Conservation (phyloP, 192 early-diverging fungal species). For the Paraglomus occultum region DNA sequence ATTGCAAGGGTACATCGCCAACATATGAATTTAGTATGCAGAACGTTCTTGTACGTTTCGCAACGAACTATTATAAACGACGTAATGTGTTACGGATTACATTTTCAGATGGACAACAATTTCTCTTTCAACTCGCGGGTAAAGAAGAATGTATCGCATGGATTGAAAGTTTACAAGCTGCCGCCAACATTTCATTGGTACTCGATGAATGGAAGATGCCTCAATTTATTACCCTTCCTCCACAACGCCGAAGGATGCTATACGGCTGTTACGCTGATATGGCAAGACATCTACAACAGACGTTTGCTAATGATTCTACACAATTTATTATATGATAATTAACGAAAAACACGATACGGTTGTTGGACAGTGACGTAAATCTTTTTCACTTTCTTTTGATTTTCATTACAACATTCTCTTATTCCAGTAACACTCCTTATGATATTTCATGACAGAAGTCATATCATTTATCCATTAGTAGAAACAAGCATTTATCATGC, state of each 20-base stretch:
- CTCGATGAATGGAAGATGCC: slow-evolving; percentile 43
- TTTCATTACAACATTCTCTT: no score
- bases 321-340: no score
- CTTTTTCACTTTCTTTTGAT: no score
- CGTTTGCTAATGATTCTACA: no score
- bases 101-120: slow-evolving; percentile 33
- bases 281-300: no score
- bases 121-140: slow-evolving; percentile 28
- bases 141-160: slow-evolving; percentile 33
- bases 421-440: no score
- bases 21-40: slow-evolving; percentile 36
- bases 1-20: slow-evolving; percentile 23
- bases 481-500: no score
- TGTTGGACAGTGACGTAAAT: no score
- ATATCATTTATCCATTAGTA: no score
- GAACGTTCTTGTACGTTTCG: slow-evolving; percentile 28
- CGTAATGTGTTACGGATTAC: slow-evolving; percentile 37
- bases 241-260: slow-evolving; percentile 23
- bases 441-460: no score
- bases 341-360: no score
- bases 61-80: slow-evolving; percentile 38
- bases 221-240: slow-evolving; percentile 36
- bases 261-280: neutral
- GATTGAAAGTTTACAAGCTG: slow-evolving; percentile 40
- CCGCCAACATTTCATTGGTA: slow-evolving; percentile 37